Percentiles rank a stretch among this genome's conserved stretches.
phyloP scores from a whole-genome alignment of 2,329 filamentous ascomycete genomes.

The Hypoxylon rubiginosum region DNA sequence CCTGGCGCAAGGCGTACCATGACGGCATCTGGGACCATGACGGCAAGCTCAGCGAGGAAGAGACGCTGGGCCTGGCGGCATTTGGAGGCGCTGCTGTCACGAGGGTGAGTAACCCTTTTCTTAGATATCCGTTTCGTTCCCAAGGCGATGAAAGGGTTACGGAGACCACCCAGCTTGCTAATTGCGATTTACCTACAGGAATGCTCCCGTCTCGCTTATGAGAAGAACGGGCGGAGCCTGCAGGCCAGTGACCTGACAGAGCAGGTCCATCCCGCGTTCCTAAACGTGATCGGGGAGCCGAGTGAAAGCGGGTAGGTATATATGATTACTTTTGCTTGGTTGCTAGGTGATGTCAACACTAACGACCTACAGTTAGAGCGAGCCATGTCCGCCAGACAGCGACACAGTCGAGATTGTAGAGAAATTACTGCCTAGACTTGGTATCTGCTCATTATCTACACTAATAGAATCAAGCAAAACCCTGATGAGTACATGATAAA shows the following conservation, averaged over 20 bases:
- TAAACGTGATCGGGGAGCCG: conserved; percentile 81
- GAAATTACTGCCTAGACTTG: background rate
- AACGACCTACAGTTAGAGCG: conserved; percentile 40
- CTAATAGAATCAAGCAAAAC: too few relatives aligned
- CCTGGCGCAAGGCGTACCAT: conserved; percentile 88
- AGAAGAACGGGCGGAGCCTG: conserved; percentile 85
- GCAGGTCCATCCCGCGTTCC: conserved; percentile 86
- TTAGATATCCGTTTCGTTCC: background rate
- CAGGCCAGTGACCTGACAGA: conserved; percentile 95
- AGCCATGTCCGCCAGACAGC: background rate
- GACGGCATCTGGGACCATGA: conserved; percentile 82
- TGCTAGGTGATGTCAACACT: conserved; percentile 26
- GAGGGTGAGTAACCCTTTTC: conserved; percentile 66
- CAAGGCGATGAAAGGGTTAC: too few relatives aligned
- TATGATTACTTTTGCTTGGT: conserved; percentile 6
- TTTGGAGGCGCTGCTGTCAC: conserved; percentile 91
- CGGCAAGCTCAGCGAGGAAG: conserved; percentile 63
- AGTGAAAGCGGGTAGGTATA: conserved; percentile 32
- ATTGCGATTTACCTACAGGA: conserved; percentile 67
- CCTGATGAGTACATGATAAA: conserved; percentile 1
- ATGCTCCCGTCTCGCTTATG: conserved; percentile 88
- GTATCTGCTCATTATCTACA: background rate
- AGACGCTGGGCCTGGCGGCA: conserved; percentile 81
- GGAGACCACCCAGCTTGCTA: conserved; percentile 1
- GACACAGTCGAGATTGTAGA: conserved; percentile 31